phyloP scores from a whole-genome alignment of 148 eudicot species.

The Dianthus caryophyllus region DNA sequence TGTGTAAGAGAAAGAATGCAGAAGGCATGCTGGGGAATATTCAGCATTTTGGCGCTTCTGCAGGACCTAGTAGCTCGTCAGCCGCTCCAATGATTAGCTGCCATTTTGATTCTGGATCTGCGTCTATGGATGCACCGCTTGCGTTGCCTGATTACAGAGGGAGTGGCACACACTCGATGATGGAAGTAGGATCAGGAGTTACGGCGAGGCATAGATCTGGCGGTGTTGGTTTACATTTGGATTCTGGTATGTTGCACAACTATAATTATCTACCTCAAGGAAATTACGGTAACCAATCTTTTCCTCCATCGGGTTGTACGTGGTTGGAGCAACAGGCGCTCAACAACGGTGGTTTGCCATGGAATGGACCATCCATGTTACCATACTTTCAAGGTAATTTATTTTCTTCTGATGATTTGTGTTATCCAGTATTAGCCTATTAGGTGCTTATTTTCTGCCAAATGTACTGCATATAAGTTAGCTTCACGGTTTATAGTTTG shows the following conservation, averaged over 20 bases:
- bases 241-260: conserved; percentile 40
- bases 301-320: conserved; percentile 45
- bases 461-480: not conserved
- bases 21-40: conserved; percentile 44
- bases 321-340: conserved; percentile 63
- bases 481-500: not conserved
- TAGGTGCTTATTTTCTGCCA: not conserved
- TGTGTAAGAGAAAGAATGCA: conserved; percentile 64
- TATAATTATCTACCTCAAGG: conserved; percentile 46
- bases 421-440: not conserved
- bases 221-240: conserved; percentile 38
- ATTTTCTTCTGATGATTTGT: conserved; percentile 2
- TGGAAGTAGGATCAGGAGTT: conserved; percentile 41
- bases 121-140: conserved; percentile 41
- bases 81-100: conserved; percentile 29
- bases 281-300: conserved; percentile 46
- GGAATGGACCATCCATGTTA: conserved; percentile 49
- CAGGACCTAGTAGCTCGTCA: conserved; percentile 64
- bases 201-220: conserved; percentile 35
- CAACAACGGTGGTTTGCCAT: conserved; percentile 38
- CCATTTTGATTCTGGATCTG: conserved; percentile 43
- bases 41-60: conserved; percentile 43
- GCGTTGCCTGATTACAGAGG: conserved; percentile 42
- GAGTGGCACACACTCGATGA: conserved; percentile 28
- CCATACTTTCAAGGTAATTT: conserved; percentile 60